These are phyloP conservation scores for Cryptosporidium muris DNA, from an alignment of 169 alveolate species.

Conservation along the genomic window DNA sequence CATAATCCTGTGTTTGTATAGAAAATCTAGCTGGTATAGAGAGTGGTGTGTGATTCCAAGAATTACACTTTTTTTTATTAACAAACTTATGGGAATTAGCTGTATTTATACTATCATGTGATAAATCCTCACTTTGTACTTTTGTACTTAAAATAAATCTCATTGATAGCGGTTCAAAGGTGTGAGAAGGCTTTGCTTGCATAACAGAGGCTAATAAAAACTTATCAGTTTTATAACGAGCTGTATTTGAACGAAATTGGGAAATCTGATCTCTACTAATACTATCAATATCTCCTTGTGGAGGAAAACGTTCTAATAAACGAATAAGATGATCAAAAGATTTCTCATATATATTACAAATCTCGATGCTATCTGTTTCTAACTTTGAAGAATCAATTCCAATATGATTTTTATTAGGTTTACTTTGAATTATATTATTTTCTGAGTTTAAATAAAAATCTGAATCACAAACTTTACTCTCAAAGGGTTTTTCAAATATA, in stretches of 20 bases:
- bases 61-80: neutral
- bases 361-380: neutral
- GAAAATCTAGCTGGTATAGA: constrained; percentile 25
- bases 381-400: too few relatives aligned
- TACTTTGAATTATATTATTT: too few relatives aligned
- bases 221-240: constrained; percentile 13
- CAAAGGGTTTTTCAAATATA: constrained; percentile 5
- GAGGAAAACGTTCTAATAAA: constrained; percentile 25
- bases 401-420: too few relatives aligned
- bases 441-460: too few relatives aligned
- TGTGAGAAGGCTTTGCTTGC: constrained; percentile 29
- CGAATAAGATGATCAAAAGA: neutral
- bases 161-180: constrained; percentile 1
- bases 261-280: constrained; percentile 33
- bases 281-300: constrained; percentile 40
- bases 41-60: neutral
- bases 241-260: constrained; percentile 41
- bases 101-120: neutral
- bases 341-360: neutral
- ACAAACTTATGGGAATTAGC: neutral
- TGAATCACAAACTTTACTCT: too few relatives aligned
- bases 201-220: constrained; percentile 45
- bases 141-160: constrained; percentile 2
- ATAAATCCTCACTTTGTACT: neutral
- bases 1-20: constrained; percentile 48